A percentile compares a stretch with the other conserved stretches of the same genome.
phyloP scores from a whole-genome alignment of 2,329 filamentous ascomycete genomes.

The Aureobasidium zeae region DNA sequence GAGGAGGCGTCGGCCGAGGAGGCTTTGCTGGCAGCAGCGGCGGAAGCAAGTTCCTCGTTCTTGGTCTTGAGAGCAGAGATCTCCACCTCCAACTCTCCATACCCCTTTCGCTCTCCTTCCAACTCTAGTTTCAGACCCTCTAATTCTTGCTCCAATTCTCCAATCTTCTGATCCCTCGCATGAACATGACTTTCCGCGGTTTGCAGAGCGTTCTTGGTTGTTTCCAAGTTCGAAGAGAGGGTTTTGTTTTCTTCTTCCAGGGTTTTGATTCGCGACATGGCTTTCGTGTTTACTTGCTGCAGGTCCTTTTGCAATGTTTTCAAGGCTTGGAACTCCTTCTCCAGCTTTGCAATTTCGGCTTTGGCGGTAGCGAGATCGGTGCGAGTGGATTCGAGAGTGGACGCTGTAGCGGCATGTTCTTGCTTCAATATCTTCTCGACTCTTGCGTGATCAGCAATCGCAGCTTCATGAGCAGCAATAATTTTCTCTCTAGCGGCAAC shows the following conservation, averaged over 20 bases:
- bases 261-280: conserved; percentile 19
- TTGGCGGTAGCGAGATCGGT: conserved; percentile 1
- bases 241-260: conserved; percentile 19
- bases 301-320: conserved; percentile 22
- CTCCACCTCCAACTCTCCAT: conserved; percentile 17
- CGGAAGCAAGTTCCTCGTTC: conserved; percentile 14
- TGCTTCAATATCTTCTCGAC: conserved; percentile 8
- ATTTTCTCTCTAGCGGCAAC: not conserved
- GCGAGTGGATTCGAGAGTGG: not conserved
- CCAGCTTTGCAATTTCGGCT: conserved; percentile 5
- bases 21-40: conserved; percentile 14
- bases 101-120: conserved; percentile 18
- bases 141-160: conserved; percentile 35
- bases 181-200: conserved; percentile 21
- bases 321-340: conserved; percentile 26
- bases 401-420: conserved; percentile 4
- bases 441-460: conserved; percentile 10
- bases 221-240: too few relatives aligned
- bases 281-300: conserved; percentile 19
- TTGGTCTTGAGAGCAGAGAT: conserved; percentile 16
- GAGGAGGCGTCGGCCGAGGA: not conserved
- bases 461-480: not conserved
- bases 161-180: conserved; percentile 23
- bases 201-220: conserved; percentile 21
- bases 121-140: conserved; percentile 19